Evolutionary conservation across 192 early-diverging fungal species (phyloP).

Genomic region (Funneliformis geosporum): DNA sequence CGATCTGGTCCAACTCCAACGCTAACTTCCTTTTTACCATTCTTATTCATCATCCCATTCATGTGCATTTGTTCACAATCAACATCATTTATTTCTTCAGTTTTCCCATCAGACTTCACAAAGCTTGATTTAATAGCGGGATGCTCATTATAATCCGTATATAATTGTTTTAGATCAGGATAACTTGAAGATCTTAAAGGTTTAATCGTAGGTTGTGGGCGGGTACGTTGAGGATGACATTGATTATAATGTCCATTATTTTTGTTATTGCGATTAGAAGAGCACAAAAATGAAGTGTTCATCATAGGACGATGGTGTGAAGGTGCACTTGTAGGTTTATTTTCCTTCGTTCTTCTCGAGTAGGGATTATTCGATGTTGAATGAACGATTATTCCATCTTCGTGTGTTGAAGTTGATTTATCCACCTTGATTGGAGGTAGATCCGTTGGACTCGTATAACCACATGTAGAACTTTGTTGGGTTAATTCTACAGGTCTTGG

Average conservation of each 20-base stretch:
- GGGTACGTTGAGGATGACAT: background rate
- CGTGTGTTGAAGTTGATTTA: slow-evolving; percentile 25
- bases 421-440: background rate
- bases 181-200: slow-evolving; percentile 9
- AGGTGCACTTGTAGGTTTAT: too few species aligned
- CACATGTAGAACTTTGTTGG: too few species aligned
- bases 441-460: background rate
- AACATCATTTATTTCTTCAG: too few species aligned
- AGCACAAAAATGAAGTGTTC: too few species aligned
- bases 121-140: too few species aligned
- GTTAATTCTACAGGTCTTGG: background rate
- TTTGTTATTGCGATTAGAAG: too few species aligned
- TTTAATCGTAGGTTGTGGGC: background rate
- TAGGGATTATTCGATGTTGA: background rate
- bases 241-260: background rate
- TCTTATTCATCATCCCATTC: too few species aligned
- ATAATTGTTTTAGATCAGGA: slow-evolving; percentile 19
- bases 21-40: too few species aligned
- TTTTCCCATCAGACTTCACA: too few species aligned
- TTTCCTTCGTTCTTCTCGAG: background rate
- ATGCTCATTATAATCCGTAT: background rate
- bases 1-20: too few species aligned
- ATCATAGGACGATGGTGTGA: too few species aligned
- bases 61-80: too few species aligned
- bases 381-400: slow-evolving; percentile 5